Evolutionary conservation across 202 grass and related monocot species (phyloP), one percentile per base, ranked within the genome.

Genomic region (Sporobolus alterniflorus): DNA sequence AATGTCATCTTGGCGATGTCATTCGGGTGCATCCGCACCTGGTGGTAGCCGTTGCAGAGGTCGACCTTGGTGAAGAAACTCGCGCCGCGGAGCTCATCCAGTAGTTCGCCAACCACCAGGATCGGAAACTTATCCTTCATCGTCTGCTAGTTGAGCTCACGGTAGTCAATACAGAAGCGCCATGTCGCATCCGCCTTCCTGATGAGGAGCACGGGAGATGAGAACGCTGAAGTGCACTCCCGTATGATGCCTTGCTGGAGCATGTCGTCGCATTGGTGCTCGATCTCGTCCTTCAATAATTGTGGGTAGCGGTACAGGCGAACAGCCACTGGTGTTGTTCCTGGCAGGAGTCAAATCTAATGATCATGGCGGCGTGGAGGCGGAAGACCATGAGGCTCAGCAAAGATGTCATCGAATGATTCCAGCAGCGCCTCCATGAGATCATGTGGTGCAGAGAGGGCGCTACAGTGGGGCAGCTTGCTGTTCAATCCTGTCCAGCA

Each of bases 391-490:
- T 5, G 12, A 2, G 15, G 15, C 47, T 49, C 15, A 5, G 15
- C 13, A 15, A 18, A 49, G 2, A 49, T 13, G 14, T 49, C 47
- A 4, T 0, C 12, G 14, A 48, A 48, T 3, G 13, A 48, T 1
- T 11, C 13, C 1, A 48, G 3, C 11, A 48, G 11, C 3, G 13
- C 13, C 0, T 48, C 46, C 46, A 16, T 11, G 2, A 49, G 15
- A 0, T 49, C 14, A 4, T 49, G 13, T 2, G 6, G 2, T 1
- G 14, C 43, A 12, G 43, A 12, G 43, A 49, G 16, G 14, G 14
- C 4, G 5, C 2, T 5, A 3, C 5, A 18, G 14, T 5, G 3
- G 12, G 1, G 15, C 15, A 13, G 1, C 15, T 3, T 1, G 14
- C 43, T 12, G 14, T 2, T 46, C 14, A 15, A 49, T 2, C 47